Evolutionary conservation across 805 yeast genomes (phyloP), one percentile per base, ranked within the genome.

Genomic region (Wickerhamomyces tratensis): DNA sequence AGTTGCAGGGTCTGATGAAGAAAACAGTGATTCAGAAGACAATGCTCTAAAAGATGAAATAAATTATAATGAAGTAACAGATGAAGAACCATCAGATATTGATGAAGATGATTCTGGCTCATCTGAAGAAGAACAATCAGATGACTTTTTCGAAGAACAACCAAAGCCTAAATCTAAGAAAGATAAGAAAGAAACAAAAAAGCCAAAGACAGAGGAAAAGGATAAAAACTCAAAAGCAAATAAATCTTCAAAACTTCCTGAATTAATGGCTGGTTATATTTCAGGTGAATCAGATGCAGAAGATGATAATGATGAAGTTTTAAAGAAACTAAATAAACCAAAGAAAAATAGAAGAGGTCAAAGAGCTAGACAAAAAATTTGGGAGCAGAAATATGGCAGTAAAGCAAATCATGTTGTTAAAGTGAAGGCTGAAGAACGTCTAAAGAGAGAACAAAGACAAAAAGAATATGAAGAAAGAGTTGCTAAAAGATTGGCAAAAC

Each of bases 321-420:
- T 78, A 6, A 73, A 77, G 43, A 69, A 67, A 39, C 64, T 71
- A 5, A 77, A 80, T 1, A 60, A 74, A 29, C 71, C 69, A 15
- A 74, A 91, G 48, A 87, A 88, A 53, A 93, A 93, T 61, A 74
- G 98, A 65, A 78, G 97, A 61, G 98, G 98, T 26, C 98, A 93
- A 67, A 73, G 98, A 46, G 98, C 97, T 1, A 79, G 98, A 65
- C 93, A 91, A 61, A 83, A 85, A 69, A 87, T 93, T 41, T 93
- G 98, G 98, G 98, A 88, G 58, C 68, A 75, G 64, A 91, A 93
- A 61, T 93, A 71, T 58, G 98, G 98, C 27, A 61, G 61, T 15
- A 66, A 69, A 26, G 98, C 98, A n/a, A 80, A 77, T 43, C 98
- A 93, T 60, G 74, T 89, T 25, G 69, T 76, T 54, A 74, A 79